phyloP scores from a whole-genome alignment of 345 rosid species.

The Psidium guajava region DNA sequence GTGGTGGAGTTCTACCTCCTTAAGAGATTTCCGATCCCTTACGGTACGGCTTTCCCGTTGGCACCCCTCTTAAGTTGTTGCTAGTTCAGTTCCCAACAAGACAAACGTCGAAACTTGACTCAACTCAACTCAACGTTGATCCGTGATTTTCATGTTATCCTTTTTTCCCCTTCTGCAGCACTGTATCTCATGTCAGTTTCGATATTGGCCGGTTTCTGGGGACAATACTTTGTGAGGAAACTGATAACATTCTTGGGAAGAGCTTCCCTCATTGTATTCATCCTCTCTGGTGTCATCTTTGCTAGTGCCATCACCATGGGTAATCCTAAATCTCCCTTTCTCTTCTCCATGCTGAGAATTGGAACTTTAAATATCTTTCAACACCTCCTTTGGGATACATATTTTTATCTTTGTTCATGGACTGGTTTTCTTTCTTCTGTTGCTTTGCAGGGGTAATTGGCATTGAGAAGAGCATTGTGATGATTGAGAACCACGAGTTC shows the following conservation, averaged over 20 bases:
- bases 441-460: slow-evolving; percentile 26
- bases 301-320: slow-evolving; percentile 46
- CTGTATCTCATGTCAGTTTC: slow-evolving; percentile 29
- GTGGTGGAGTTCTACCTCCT: slow-evolving; percentile 93
- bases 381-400: not conserved
- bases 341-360: not conserved
- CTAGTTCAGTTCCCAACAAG: not conserved
- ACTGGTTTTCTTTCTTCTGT: not conserved
- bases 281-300: slow-evolving; percentile 39
- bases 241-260: slow-evolving; percentile 19
- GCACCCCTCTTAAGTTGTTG: not conserved
- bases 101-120: not conserved
- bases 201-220: slow-evolving; percentile 40
- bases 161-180: slow-evolving; percentile 11
- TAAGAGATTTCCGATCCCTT: slow-evolving; percentile 89
- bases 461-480: slow-evolving; percentile 18
- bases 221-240: slow-evolving; percentile 33
- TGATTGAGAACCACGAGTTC: slow-evolving; percentile 30
- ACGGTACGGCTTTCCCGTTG: slow-evolving; percentile 19
- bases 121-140: not conserved
- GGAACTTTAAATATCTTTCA: not conserved
- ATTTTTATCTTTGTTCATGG: not conserved
- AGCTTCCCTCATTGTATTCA: slow-evolving; percentile 33
- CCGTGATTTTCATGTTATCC: not conserved
- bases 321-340: not conserved